A percentile compares a stretch with the other conserved stretches of the same genome.
Evolutionary conservation across 805 yeast genomes (phyloP).

Genomic region (Ogataea thermomethanolica): DNA sequence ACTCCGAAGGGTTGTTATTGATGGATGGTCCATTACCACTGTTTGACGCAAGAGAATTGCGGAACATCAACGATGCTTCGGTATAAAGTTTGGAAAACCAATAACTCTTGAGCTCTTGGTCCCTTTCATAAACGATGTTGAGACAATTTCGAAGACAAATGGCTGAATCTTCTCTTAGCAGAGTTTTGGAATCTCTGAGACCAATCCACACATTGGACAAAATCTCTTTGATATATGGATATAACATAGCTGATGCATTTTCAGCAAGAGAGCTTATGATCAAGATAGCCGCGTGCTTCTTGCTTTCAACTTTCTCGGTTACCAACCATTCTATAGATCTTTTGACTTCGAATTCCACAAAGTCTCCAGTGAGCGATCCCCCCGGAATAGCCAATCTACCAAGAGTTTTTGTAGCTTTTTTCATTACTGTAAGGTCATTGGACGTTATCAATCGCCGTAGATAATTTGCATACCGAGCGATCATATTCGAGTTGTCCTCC

Average conservation of each 20-base stretch:
- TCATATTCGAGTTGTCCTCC: conserved; percentile 82
- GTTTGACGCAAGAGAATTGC: conserved; percentile 13
- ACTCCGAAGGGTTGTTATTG: conserved; percentile 45
- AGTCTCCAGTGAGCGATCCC: conserved; percentile 83
- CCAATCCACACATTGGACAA: conserved; percentile 86
- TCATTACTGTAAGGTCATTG: conserved; percentile 80
- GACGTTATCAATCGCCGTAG: conserved; percentile 76
- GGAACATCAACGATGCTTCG: conserved; percentile 33
- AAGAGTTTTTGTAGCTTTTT: conserved; percentile 77
- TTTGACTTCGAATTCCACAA: conserved; percentile 89
- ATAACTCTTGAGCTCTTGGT: conserved; percentile 59
- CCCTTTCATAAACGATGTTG: conserved; percentile 75
- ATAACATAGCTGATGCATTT: conserved; percentile 80
- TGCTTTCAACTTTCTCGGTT: conserved; percentile 77
- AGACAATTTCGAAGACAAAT: conserved; percentile 73
- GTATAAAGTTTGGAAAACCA: conserved; percentile 65
- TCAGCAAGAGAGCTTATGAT: conserved; percentile 79
- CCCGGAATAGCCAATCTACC: conserved; percentile 90
- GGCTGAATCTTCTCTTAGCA: conserved; percentile 82
- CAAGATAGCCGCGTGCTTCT: conserved; percentile 88
- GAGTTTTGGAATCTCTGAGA: conserved; percentile 69
- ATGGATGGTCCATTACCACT: conserved; percentile 6
- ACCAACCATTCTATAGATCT: conserved; percentile 89
- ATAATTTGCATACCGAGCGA: conserved; percentile 89
- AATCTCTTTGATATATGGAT: conserved; percentile 72